phyloP scores from a whole-genome alignment of 345 rosid species.

The Eucalyptus regnans region DNA sequence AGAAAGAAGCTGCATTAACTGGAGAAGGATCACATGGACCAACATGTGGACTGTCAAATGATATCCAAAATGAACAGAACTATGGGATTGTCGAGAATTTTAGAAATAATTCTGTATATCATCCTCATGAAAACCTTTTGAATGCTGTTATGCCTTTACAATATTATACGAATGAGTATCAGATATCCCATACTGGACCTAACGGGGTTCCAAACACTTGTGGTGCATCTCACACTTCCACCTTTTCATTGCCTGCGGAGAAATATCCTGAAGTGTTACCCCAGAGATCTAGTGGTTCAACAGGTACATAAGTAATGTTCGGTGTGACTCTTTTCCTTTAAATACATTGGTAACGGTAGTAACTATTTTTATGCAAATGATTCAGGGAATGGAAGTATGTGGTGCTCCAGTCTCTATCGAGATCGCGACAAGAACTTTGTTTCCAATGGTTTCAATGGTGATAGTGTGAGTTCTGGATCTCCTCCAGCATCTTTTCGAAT shows the following conservation, averaged over 20 bases:
- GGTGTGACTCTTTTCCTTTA: background rate
- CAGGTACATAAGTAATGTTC: background rate
- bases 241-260: background rate
- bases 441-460: background rate
- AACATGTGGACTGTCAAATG: constrained; percentile 29
- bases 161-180: constrained; percentile 68
- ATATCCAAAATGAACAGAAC: constrained; percentile 63
- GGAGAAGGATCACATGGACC: constrained; percentile 17
- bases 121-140: constrained; percentile 17
- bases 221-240: constrained; percentile 8
- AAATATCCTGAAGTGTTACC: background rate
- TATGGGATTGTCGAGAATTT: constrained; percentile 31
- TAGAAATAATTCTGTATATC: constrained; percentile 28
- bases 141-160: constrained; percentile 92
- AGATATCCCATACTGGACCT: constrained; percentile 46
- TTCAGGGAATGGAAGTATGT: background rate
- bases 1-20: constrained; percentile 23
- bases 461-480: background rate
- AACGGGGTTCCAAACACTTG: constrained; percentile 23
- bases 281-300: background rate
- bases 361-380: background rate
- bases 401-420: background rate
- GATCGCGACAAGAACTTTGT: background rate
- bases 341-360: background rate
- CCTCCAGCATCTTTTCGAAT: background rate